phyloP scores from a whole-genome alignment of 1,284 basidiomycete species.

The Gomphus sp. region DNA sequence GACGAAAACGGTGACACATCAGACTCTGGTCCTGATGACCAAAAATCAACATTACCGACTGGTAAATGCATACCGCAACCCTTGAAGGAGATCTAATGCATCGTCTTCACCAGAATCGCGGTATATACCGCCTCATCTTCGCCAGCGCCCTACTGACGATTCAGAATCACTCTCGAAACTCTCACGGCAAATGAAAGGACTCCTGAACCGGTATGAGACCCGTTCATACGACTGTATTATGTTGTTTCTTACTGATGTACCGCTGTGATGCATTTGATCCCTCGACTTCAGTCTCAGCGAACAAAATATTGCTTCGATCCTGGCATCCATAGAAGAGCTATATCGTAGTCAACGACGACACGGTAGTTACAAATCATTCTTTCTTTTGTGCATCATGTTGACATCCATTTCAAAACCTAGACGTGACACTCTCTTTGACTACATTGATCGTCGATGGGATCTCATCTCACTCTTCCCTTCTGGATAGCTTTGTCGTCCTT shows the following conservation, averaged over 20 bases:
- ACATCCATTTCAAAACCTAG: conserved; percentile 26
- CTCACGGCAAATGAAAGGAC: conserved; percentile 74
- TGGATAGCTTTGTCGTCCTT: conserved; percentile 89
- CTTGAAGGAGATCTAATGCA: not conserved
- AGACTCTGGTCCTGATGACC: not conserved
- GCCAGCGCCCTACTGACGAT: conserved; percentile 32
- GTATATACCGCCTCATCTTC: conserved; percentile 60
- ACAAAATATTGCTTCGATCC: conserved; percentile 78
- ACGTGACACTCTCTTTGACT: conserved; percentile 79
- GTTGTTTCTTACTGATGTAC: not conserved
- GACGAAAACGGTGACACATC: not conserved
- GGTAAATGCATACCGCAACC: not conserved
- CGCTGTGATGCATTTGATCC: not conserved
- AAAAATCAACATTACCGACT: not conserved
- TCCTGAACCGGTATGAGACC: conserved; percentile 70
- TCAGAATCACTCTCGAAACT: conserved; percentile 57
- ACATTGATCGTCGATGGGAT: conserved; percentile 77
- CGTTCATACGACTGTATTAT: not conserved
- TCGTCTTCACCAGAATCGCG: conserved; percentile 25
- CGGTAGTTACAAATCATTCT: conserved; percentile 35
- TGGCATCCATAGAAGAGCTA: conserved; percentile 69
- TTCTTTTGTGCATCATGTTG: conserved; percentile 4
- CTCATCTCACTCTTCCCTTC: conserved; percentile 70
- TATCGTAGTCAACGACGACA: conserved; percentile 78
- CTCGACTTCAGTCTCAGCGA: conserved; percentile 64